Conservation (phyloP, 768 basidiomycete genomes). For the Macrolepiota albuminosa region DNA sequence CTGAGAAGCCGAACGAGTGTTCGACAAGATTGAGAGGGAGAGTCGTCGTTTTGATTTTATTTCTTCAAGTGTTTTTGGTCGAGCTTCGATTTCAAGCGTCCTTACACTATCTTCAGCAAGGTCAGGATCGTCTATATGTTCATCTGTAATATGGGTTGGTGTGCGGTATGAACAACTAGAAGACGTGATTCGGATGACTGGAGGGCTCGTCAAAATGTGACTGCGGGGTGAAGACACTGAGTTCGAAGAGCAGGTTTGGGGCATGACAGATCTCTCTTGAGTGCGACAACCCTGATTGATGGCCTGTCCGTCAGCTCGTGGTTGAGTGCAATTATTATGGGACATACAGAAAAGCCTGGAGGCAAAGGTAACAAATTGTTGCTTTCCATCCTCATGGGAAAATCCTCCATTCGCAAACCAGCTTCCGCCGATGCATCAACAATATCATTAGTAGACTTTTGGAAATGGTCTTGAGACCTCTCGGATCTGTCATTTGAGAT, state of each 20-base stretch:
- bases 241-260: conserved; percentile 15
- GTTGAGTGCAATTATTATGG: not conserved
- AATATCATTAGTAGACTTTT: not conserved
- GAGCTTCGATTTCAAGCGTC: conserved; percentile 13
- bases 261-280: conserved; percentile 13
- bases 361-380: conserved; percentile 15
- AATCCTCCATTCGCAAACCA: not conserved
- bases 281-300: conserved; percentile 8
- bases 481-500: not conserved
- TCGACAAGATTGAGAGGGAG: conserved; percentile 27
- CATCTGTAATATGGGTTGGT: not conserved
- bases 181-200: conserved; percentile 17
- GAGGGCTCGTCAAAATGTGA: conserved; percentile 7
- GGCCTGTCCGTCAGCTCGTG: not conserved
- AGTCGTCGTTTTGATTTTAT: conserved; percentile 33
- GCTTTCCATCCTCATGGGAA: not conserved
- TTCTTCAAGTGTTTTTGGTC: conserved; percentile 28
- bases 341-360: conserved; percentile 23
- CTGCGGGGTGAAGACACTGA: not conserved
- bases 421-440: not conserved
- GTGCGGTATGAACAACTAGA: conserved; percentile 14
- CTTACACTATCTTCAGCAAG: not conserved
- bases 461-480: not conserved
- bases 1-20: conserved; percentile 17
- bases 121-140: not conserved